Evolutionary conservation across 108 stramenopile species (phyloP).

Genomic region (Nitzschia sp.): DNA sequence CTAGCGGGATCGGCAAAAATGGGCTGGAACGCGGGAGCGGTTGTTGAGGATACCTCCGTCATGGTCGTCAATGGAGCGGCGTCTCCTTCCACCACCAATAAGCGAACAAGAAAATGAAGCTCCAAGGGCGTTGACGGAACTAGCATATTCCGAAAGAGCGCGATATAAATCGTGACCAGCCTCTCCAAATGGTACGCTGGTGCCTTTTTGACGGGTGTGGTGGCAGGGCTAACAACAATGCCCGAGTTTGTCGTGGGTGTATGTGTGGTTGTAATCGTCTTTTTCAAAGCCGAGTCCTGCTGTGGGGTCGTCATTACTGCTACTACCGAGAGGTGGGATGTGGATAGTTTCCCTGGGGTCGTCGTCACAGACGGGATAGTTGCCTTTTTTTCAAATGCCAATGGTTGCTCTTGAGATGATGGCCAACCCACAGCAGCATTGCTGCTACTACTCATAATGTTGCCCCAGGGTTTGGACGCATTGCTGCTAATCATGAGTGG

Average conservation of each 20-base stretch:
- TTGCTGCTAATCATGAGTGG: not conserved
- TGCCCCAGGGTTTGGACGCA: not conserved
- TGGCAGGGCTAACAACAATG: not conserved
- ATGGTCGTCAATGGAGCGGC: not conserved
- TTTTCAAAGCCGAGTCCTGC: not conserved
- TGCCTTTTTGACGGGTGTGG: not conserved
- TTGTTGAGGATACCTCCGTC: too few relatives aligned
- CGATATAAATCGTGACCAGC: slow-evolving; percentile 55
- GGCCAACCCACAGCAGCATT: not conserved
- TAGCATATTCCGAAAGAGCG: slow-evolving; percentile 60
- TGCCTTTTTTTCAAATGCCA: not conserved
- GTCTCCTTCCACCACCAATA: slow-evolving; percentile 36
- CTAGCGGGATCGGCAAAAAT: slow-evolving; percentile 25
- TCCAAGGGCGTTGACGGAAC: slow-evolving; percentile 73
- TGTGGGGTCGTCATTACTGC: slow-evolving; percentile 2
- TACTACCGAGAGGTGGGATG: not conserved
- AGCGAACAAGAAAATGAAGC: slow-evolving; percentile 70
- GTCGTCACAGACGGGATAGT: not conserved
- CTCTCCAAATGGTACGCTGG: slow-evolving; percentile 31
- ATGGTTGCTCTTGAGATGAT: not conserved
- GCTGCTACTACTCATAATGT: not conserved
- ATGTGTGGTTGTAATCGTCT: not conserved
- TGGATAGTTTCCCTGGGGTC: not conserved
- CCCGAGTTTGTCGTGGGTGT: not conserved
- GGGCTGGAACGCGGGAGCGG: slow-evolving; percentile 17